These are phyloP conservation scores for Rachicladosporium sp. DNA, from an alignment of 2,329 filamentous ascomycete genomes.

Conservation along the genomic window DNA sequence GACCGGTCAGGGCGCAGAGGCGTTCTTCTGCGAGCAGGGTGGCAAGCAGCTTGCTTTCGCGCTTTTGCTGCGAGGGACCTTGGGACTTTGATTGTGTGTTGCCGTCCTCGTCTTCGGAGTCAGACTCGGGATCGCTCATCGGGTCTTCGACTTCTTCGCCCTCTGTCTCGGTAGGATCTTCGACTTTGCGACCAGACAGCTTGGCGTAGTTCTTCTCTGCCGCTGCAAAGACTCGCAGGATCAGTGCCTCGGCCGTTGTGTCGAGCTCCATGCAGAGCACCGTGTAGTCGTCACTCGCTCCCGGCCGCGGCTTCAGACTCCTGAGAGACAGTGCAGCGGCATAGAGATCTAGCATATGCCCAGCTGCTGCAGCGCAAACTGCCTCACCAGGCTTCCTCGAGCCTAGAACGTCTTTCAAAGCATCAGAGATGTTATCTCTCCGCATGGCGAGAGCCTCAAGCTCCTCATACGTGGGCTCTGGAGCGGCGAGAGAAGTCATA, in stretches of 20 bases:
- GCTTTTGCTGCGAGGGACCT: constrained; percentile 44
- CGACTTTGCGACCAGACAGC: constrained; percentile 27
- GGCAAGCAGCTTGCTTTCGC: constrained; percentile 41
- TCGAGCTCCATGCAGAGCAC: constrained; percentile 52
- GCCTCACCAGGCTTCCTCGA: constrained; percentile 45
- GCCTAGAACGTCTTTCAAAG: constrained; percentile 38
- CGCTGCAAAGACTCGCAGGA: constrained; percentile 65
- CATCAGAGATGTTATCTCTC: constrained; percentile 39
- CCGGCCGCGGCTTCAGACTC: constrained; percentile 22
- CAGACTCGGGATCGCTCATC: constrained; percentile 45
- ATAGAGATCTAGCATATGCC: constrained; percentile 70
- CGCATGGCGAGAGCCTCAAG: constrained; percentile 44
- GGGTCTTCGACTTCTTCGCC: constrained; percentile 48
- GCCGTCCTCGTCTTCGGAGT: constrained; percentile 33
- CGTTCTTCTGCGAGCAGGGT: constrained; percentile 70
- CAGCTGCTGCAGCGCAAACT: constrained; percentile 61
- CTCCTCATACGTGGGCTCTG: constrained; percentile 44
- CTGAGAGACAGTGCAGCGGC: constrained; percentile 61
- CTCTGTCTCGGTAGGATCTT: constrained; percentile 26
- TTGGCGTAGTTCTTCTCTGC: constrained; percentile 67
- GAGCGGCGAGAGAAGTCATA: constrained; percentile 35
- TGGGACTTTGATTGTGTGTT: constrained; percentile 36
- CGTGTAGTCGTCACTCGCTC: constrained; percentile 30
- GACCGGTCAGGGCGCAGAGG: constrained; percentile 73
- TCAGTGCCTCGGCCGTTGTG: constrained; percentile 47